Percentiles rank a stretch among this genome's conserved stretches.
These are phyloP conservation scores for Isabelozyma heimii DNA, from an alignment of 805 yeast species.

Conservation along the genomic window DNA sequence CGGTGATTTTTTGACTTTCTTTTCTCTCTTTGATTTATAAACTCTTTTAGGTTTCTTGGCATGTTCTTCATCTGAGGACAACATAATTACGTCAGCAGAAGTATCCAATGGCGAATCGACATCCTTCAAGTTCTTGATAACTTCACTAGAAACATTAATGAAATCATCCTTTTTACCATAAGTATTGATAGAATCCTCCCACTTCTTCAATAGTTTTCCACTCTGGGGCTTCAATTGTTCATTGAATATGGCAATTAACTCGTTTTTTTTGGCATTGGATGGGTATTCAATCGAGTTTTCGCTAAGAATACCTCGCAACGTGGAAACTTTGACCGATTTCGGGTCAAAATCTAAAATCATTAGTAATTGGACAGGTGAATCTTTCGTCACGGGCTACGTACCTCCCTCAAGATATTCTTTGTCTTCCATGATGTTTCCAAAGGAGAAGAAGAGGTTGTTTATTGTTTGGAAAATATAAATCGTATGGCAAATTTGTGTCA, in stretches of 20 bases:
- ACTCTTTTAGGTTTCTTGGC: not conserved
- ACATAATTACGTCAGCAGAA: not conserved
- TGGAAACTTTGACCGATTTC: conserved; percentile 59
- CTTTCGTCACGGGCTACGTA: conserved; percentile 8
- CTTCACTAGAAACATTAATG: conserved; percentile 5
- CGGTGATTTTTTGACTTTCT: not conserved
- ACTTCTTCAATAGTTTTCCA: conserved; percentile 33
- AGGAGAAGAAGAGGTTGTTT: not conserved
- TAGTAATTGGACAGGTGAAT: not conserved
- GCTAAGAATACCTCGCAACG: conserved; percentile 62
- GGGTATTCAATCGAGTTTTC: conserved; percentile 63
- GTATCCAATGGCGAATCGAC: not conserved
- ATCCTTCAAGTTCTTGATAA: not conserved
- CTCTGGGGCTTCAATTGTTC: conserved; percentile 50
- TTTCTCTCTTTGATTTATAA: not conserved
- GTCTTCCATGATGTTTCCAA: conserved; percentile 13
- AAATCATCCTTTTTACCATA: conserved; percentile 18
- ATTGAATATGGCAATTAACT: conserved; percentile 60
- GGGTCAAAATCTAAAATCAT: conserved; percentile 61
- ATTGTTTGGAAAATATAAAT: not conserved
- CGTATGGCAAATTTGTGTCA: not conserved
- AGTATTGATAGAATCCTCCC: conserved; percentile 11
- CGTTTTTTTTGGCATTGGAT: conserved; percentile 64
- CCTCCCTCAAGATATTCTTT: conserved; percentile 22
- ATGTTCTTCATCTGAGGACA: not conserved